phyloP scores from a whole-genome alignment of 208 protist genomes.

The Trypanosoma scelopori region DNA sequence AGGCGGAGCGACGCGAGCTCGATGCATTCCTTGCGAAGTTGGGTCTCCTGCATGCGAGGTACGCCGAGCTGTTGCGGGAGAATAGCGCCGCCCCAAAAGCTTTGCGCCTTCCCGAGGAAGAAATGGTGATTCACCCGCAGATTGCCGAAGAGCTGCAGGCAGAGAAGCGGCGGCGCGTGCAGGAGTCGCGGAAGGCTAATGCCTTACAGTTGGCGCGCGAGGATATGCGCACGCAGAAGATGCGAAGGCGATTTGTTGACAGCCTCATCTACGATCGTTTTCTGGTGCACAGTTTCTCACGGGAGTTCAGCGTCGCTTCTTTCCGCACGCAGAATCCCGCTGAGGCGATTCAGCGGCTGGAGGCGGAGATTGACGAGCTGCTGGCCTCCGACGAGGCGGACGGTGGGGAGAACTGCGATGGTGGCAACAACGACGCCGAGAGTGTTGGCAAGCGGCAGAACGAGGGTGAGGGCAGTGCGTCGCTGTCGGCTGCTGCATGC shows the following conservation, averaged over 20 bases:
- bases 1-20: conserved; percentile 77
- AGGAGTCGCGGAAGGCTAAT: conserved; percentile 68
- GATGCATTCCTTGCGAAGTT: conserved; percentile 65
- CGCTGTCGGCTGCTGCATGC: conserved; percentile 8
- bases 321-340: conserved; percentile 86
- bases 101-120: conserved; percentile 48
- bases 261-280: conserved; percentile 92
- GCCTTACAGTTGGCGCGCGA: conserved; percentile 83
- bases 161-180: conserved; percentile 71
- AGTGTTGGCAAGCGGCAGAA: conserved; percentile 16
- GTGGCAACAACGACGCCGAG: neutral
- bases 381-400: conserved; percentile 44
- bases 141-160: conserved; percentile 62
- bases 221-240: conserved; percentile 85
- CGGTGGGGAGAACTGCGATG: conserved; percentile 19
- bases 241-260: conserved; percentile 85
- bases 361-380: conserved; percentile 64
- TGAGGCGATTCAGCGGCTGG: conserved; percentile 39
- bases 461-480: neutral
- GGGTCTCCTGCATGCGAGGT: conserved; percentile 53
- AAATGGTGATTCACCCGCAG: conserved; percentile 89
- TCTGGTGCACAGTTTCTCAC: conserved; percentile 75
- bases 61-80: conserved; percentile 57
- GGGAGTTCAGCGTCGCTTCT: conserved; percentile 74
- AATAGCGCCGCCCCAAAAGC: conserved; percentile 65